These are phyloP conservation scores for Graphiopsis chlorocephala DNA, from an alignment of 2,329 filamentous ascomycete genomes.

Conservation along the genomic window DNA sequence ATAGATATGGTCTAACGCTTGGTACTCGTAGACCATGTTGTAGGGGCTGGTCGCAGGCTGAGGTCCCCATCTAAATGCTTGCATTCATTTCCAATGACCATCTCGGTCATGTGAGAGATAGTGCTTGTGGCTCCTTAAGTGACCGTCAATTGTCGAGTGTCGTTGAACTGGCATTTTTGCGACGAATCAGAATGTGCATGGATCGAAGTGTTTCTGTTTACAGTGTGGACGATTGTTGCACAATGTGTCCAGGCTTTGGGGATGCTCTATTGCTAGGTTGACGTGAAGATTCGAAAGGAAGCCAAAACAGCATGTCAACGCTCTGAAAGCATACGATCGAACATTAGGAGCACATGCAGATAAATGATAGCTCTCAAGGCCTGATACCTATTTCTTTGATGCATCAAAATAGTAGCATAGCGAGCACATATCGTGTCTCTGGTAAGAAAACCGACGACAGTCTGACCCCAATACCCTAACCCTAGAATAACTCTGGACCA, in stretches of 20 bases:
- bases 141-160: no score
- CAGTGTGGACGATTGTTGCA: not conserved
- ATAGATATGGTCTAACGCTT: not conserved
- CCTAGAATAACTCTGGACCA: no score
- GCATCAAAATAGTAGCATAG: not conserved
- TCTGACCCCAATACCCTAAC: not conserved
- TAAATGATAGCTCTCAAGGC: rapidly evolving
- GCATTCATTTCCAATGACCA: not conserved
- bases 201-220: not conserved
- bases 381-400: not conserved
- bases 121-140: not conserved
- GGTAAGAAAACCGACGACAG: not conserved
- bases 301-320: not conserved
- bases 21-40: not conserved
- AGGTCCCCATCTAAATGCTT: not conserved
- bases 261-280: not conserved
- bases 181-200: no score
- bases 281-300: not conserved
- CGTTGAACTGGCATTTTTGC: not conserved
- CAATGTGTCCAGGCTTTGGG: not conserved
- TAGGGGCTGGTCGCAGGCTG: not conserved
- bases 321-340: not conserved
- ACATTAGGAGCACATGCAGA: not conserved
- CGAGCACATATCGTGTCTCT: not conserved
- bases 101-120: not conserved